A percentile compares a stretch with the other conserved stretches of the same genome.
These are phyloP conservation scores for Acer campestre DNA, from an alignment of 345 rosid species.

Conservation along the genomic window DNA sequence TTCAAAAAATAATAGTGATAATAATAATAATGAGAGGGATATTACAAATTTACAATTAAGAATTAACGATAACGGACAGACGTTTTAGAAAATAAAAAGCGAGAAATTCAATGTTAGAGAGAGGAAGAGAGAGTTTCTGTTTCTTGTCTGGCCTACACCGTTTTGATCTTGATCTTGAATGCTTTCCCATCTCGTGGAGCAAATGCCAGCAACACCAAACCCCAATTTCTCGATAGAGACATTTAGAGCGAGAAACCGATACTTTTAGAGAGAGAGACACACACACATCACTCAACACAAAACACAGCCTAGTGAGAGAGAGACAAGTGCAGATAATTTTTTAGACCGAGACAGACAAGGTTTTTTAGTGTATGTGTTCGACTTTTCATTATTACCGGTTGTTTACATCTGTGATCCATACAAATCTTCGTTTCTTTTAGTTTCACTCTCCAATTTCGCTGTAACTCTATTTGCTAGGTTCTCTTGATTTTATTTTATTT, in stretches of 20 bases:
- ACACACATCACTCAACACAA: not conserved
- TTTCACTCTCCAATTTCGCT: slow-evolving; percentile 1
- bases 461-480: slow-evolving; percentile 7
- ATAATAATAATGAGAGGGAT: no score
- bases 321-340: slow-evolving; percentile 6
- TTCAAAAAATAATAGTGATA: no score
- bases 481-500: not conserved
- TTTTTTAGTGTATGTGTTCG: slow-evolving; percentile 5
- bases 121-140: not conserved
- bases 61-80: slow-evolving; percentile 3
- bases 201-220: not conserved
- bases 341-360: slow-evolving; percentile 6
- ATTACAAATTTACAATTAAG: no score
- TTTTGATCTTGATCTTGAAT: slow-evolving; percentile 6
- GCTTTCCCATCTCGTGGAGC: slow-evolving; percentile 10
- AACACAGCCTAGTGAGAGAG: not conserved
- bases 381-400: not conserved
- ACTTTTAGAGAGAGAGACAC: not conserved
- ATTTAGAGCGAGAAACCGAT: not conserved
- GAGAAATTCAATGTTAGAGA: not conserved
- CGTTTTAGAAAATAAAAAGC: slow-evolving; percentile 9
- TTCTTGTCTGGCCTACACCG: slow-evolving; percentile 26
- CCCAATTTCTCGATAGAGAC: not conserved
- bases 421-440: not conserved
- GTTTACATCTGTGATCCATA: slow-evolving; percentile 15